phyloP scores from a whole-genome alignment of 176 grass and related monocot species.

The Avena atlantica region DNA sequence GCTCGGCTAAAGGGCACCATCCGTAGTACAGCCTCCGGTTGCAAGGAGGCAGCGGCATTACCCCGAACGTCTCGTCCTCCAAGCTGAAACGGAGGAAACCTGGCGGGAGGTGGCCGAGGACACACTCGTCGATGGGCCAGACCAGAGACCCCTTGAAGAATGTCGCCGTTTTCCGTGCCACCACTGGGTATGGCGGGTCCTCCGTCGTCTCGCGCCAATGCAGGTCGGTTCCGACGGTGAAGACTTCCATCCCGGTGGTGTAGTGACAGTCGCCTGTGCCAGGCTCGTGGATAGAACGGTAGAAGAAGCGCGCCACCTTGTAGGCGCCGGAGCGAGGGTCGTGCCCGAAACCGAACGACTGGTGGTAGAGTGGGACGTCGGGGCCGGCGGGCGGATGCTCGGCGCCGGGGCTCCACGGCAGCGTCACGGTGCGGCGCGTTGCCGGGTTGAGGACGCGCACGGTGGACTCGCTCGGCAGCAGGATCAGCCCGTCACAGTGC shows the following conservation, averaged over 20 bases:
- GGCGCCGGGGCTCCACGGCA: background rate
- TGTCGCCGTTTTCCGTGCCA: no score
- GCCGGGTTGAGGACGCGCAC: background rate
- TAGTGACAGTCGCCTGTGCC: background rate
- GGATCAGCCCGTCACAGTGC: conserved; percentile 15
- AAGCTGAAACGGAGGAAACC: no score
- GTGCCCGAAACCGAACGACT: conserved; percentile 12
- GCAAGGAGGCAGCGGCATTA: no score
- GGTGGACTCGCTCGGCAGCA: background rate
- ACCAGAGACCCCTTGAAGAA: no score
- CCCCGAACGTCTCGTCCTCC: no score
- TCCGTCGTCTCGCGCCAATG: no score
- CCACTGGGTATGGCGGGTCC: no score
- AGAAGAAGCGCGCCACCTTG: background rate
- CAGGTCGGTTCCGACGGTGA: background rate
- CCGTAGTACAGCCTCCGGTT: no score
- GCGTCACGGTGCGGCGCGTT: background rate
- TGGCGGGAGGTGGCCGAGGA: no score
- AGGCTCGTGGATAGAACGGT: background rate
- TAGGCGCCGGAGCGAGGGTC: conserved; percentile 1
- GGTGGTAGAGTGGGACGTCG: background rate
- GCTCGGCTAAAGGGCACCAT: no score
- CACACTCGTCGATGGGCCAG: no score
- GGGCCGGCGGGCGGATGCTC: background rate
- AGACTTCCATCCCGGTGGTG: conserved; percentile 23